Conservation (phyloP, 208 protist species). For the Acanthamoeba castellanii region DNA sequence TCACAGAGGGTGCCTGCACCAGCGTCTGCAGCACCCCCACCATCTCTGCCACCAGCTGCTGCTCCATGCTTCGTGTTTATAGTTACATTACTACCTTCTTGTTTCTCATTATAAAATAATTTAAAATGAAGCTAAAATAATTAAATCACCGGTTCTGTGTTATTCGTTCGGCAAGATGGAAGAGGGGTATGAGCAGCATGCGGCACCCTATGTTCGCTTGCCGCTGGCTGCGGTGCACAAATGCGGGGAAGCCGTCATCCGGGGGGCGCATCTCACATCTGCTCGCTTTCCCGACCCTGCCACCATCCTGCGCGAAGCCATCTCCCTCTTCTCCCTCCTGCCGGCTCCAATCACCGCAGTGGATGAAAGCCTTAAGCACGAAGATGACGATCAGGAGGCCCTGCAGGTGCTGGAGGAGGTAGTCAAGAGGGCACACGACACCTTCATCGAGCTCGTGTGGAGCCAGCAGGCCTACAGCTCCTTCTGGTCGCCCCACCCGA, state of each 20-base stretch:
- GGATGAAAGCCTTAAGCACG: neutral
- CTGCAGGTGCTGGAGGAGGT: neutral
- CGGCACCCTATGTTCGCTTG: neutral
- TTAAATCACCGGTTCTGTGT: too few species aligned
- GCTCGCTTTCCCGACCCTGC: neutral
- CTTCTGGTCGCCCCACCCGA: conserved; percentile 4
- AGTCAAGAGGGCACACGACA: neutral
- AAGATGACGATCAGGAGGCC: neutral
- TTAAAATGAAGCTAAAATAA: too few species aligned
- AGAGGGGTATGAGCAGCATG: too few species aligned
- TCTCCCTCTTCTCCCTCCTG: neutral
- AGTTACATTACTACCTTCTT: too few species aligned
- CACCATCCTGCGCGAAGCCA: neutral
- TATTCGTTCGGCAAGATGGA: too few species aligned
- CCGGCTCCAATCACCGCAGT: neutral
- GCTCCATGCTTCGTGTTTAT: neutral
- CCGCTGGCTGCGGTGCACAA: neutral
- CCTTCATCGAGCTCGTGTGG: conserved; percentile 10
- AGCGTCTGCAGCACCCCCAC: conserved; percentile 8
- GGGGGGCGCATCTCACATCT: neutral
- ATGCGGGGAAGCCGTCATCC: neutral
- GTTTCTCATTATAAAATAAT: too few species aligned
- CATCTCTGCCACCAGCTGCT: neutral
- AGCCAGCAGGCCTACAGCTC: conserved; percentile 36
- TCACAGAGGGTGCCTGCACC: conserved; percentile 33